These are phyloP conservation scores for Testicularia cyperi DNA, from an alignment of 1,284 basidiomycete genomes.

Conservation along the genomic window DNA sequence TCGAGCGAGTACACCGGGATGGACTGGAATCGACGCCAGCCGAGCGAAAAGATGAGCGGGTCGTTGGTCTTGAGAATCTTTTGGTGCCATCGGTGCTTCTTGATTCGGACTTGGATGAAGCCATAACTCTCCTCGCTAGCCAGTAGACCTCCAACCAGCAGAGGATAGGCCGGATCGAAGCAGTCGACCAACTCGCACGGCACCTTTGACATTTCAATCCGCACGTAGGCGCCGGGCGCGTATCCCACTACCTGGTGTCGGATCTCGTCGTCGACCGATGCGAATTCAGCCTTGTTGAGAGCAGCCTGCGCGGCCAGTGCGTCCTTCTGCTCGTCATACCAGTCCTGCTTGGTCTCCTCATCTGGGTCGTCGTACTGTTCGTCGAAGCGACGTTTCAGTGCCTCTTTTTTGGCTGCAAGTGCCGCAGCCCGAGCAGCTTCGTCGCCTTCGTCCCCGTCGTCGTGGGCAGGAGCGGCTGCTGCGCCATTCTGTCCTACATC, in stretches of 20 bases:
- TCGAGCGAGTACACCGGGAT: conserved; percentile 94
- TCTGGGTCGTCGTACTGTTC: conserved; percentile 93
- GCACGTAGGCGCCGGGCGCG: conserved; percentile 88
- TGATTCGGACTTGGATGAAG: conserved; percentile 90
- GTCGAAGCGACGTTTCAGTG: conserved; percentile 90
- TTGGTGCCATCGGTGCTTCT: conserved; percentile 91
- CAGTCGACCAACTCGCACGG: conserved; percentile 90
- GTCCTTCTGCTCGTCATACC: conserved; percentile 73
- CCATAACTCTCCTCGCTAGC: conserved; percentile 85
- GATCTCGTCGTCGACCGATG: conserved; percentile 73
- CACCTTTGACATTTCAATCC: conserved; percentile 80
- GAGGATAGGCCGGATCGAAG: conserved; percentile 87
- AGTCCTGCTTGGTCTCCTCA: conserved; percentile 43
- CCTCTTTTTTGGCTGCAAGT: conserved; percentile 84
- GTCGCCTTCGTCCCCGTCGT: conserved; percentile 49
- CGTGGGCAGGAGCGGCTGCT: conserved; percentile 61
- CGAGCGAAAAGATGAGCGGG: conserved; percentile 89
- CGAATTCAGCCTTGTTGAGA: conserved; percentile 84
- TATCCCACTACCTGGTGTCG: conserved; percentile 86
- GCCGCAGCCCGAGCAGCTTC: conserved; percentile 64
- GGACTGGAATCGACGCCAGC: conserved; percentile 94
- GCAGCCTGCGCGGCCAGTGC: conserved; percentile 83
- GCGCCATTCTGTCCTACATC: no score
- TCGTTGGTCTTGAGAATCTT: conserved; percentile 96
- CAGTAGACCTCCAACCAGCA: conserved; percentile 89